A percentile compares a stretch with the other conserved stretches of the same genome.
Evolutionary conservation across 352 stramenopile species (phyloP).

Genomic region (Phytophthora megakarya): DNA sequence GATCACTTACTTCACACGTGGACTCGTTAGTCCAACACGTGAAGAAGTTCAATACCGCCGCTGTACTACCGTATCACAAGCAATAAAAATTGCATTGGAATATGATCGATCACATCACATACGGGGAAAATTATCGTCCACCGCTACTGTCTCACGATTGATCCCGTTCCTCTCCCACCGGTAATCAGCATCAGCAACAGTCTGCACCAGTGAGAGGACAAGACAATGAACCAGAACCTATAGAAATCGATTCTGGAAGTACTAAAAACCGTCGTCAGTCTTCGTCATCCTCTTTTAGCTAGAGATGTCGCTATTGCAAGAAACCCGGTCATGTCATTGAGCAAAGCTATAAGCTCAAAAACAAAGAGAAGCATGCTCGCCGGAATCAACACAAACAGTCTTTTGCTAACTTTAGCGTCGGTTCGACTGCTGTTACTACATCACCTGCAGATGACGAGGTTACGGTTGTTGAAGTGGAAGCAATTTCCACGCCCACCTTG

Average conservation of each 20-base stretch:
- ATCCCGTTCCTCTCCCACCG: not conserved
- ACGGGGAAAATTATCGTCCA: slow-evolving; percentile 8
- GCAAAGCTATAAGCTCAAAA: slow-evolving; percentile 12
- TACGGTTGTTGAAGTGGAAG: no score
- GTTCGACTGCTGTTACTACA: no score
- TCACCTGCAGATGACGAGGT: no score
- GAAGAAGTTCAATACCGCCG: slow-evolving; percentile 36
- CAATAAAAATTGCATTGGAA: slow-evolving; percentile 26
- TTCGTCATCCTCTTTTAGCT: not conserved
- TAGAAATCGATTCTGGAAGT: slow-evolving; percentile 17
- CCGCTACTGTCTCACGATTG: not conserved
- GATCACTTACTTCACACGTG: slow-evolving; percentile 30
- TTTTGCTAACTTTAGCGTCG: no score
- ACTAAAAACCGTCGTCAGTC: not conserved
- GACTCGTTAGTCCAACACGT: slow-evolving; percentile 15
- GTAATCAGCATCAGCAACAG: slow-evolving; percentile 14
- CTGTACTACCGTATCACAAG: slow-evolving; percentile 22
- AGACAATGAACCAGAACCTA: slow-evolving; percentile 17
- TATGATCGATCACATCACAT: slow-evolving; percentile 30
- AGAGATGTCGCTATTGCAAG: slow-evolving; percentile 18
- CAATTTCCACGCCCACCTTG: no score
- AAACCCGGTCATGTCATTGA: slow-evolving; percentile 15
- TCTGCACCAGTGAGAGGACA: slow-evolving; percentile 1
- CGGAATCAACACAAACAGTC: no score
- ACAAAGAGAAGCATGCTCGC: not conserved